Percentiles rank a stretch among this genome's conserved stretches.
Evolutionary conservation across 116 monocot genomes (phyloP).

Genomic region (Iris pallida): DNA sequence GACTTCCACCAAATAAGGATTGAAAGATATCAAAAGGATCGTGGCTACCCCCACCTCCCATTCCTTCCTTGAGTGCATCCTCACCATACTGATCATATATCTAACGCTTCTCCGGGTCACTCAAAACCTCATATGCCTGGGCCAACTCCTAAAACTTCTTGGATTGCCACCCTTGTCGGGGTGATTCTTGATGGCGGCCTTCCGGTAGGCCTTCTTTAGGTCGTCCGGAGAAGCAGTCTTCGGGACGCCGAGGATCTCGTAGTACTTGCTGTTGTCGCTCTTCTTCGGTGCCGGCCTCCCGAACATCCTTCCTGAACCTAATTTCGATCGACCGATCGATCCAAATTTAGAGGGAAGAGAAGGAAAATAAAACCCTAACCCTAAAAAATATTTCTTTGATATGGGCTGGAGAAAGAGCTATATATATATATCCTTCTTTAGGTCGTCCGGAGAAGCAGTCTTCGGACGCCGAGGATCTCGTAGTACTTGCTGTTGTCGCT

Average conservation of each 20-base stretch:
- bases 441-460: slow-evolving; percentile 56
- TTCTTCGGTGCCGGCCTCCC: slow-evolving; percentile 74
- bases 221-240: slow-evolving; percentile 61
- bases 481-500: slow-evolving; percentile 72
- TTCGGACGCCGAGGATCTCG: slow-evolving; percentile 64
- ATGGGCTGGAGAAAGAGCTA: no score
- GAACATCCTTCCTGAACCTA: slow-evolving; percentile 22
- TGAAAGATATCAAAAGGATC: slow-evolving; percentile 98
- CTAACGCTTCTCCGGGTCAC: slow-evolving; percentile 91
- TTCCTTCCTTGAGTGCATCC: slow-evolving; percentile 98
- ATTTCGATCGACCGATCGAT: no score
- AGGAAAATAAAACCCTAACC: no score
- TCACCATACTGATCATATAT: slow-evolving; percentile 99
- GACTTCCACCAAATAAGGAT: slow-evolving; percentile 82
- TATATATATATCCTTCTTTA: no score
- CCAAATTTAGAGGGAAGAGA: no score
- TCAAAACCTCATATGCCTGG: slow-evolving; percentile 89
- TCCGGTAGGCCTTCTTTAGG: slow-evolving; percentile 69
- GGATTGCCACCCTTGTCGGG: slow-evolving; percentile 81
- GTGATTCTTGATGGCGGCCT: slow-evolving; percentile 76
- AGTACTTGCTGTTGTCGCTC: slow-evolving; percentile 69
- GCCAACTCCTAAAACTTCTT: slow-evolving; percentile 93
- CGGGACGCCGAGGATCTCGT: slow-evolving; percentile 61
- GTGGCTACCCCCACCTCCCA: slow-evolving; percentile 79
- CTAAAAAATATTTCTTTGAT: no score